Evolutionary conservation across 176 grass and related monocot genomes (phyloP).

Genomic region (Avena atlantica): DNA sequence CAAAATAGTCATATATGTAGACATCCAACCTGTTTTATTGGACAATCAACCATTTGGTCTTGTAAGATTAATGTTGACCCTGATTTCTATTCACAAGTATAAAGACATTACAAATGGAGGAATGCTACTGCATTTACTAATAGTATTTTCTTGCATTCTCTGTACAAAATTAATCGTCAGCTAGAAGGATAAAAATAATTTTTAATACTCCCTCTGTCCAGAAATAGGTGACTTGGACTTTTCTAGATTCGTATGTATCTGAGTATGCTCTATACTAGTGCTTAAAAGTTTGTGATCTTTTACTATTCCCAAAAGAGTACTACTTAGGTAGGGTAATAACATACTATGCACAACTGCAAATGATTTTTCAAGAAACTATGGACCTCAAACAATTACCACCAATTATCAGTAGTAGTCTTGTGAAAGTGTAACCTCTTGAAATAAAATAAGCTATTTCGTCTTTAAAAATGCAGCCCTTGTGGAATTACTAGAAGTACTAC

Average conservation of each 20-base stretch:
- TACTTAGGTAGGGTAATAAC: neutral
- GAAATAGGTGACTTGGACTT: too few species aligned
- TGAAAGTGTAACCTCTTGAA: neutral
- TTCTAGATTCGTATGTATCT: too few species aligned
- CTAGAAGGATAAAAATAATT: slow-evolving; percentile 17
- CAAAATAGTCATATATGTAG: slow-evolving; percentile 99
- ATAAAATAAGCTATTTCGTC: neutral
- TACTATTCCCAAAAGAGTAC: slow-evolving; percentile 16
- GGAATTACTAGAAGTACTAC: neutral
- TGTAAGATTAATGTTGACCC: slow-evolving; percentile 11
- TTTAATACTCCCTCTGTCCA: too few species aligned
- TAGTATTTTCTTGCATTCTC: neutral
- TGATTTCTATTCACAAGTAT: neutral
- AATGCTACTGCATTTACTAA: slow-evolving; percentile 18
- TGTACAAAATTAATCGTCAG: slow-evolving; percentile 20
- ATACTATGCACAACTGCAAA: neutral
- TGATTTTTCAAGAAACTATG: neutral
- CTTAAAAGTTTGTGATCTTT: neutral
- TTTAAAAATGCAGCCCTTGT: neutral
- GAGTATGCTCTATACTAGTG: neutral
- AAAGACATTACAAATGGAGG: neutral
- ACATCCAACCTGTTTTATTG: slow-evolving; percentile 91
- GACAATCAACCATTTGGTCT: slow-evolving; percentile 20
- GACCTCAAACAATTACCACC: slow-evolving; percentile 6
- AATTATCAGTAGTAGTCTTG: neutral